Percentiles rank a stretch among this genome's conserved stretches.
Conservation (phyloP, 164 flowering plant genomes). For the Magnolia changhungtana region DNA sequence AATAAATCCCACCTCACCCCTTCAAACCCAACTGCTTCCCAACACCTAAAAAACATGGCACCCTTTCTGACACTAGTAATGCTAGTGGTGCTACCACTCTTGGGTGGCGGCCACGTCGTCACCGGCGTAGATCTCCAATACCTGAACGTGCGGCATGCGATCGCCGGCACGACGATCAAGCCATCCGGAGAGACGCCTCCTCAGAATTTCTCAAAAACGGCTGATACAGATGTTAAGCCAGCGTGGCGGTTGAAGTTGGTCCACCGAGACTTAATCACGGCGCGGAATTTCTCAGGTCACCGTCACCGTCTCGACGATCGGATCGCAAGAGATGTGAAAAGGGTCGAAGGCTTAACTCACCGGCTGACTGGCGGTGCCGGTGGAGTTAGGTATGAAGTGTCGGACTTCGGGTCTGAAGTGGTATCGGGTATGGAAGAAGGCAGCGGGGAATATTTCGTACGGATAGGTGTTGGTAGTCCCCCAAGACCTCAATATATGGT, state of each 20-base stretch:
- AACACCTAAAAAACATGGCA: slow-evolving; percentile 10
- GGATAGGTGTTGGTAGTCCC: slow-evolving; percentile 88
- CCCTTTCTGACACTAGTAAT: slow-evolving; percentile 13
- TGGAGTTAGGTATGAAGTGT: slow-evolving; percentile 21
- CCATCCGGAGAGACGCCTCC: background rate
- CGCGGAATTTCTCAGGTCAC: slow-evolving; percentile 14
- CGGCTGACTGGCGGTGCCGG: slow-evolving; percentile 24
- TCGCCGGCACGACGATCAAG: slow-evolving; percentile 7
- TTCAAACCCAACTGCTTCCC: slow-evolving; percentile 8
- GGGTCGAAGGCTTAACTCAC: slow-evolving; percentile 41
- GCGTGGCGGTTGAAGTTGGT: slow-evolving; percentile 22
- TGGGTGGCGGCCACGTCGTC: slow-evolving; percentile 8
- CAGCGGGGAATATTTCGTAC: slow-evolving; percentile 82
- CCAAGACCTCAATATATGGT: slow-evolving; percentile 73
- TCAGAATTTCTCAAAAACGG: slow-evolving; percentile 10
- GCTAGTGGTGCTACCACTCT: slow-evolving; percentile 6
- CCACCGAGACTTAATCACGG: slow-evolving; percentile 20
- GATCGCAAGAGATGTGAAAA: slow-evolving; percentile 43
- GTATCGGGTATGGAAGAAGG: slow-evolving; percentile 90
- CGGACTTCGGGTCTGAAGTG: slow-evolving; percentile 78
- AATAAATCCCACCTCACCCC: slow-evolving; percentile 21
- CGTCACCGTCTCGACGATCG: slow-evolving; percentile 38
- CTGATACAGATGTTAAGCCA: background rate
- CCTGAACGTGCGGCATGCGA: slow-evolving; percentile 41
- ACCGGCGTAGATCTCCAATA: slow-evolving; percentile 20